A percentile compares a stretch with the other conserved stretches of the same genome.
Conservation (phyloP, 164 flowering plant species). For the Piper betle region DNA sequence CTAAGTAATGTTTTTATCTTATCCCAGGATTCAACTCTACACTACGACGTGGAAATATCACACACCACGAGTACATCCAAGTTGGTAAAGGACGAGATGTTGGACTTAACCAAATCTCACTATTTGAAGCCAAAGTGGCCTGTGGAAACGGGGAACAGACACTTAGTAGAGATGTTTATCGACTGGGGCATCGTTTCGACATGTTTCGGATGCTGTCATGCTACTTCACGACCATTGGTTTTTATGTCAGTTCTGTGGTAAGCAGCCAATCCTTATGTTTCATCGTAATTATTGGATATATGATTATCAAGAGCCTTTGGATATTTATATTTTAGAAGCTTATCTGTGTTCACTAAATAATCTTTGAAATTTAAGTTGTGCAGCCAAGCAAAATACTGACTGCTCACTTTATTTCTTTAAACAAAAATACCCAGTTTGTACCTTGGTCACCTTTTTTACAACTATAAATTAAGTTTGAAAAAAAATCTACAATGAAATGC, state of each 20-base stretch:
- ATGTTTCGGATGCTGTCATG: slow-evolving; percentile 96
- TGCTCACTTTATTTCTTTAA: too few species aligned
- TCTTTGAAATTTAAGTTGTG: too few species aligned
- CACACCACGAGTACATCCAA: slow-evolving; percentile 98
- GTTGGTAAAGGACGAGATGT: slow-evolving; percentile 99
- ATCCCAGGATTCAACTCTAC: slow-evolving; percentile 86
- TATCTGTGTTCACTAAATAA: too few species aligned
- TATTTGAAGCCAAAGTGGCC: slow-evolving; percentile 97
- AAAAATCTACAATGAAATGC: not conserved
- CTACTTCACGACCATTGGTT: slow-evolving; percentile 81
- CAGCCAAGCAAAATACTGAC: too few species aligned
- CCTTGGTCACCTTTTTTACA: too few species aligned
- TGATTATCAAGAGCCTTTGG: too few species aligned
- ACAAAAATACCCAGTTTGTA: too few species aligned
- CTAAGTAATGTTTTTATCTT: slow-evolving; percentile 1
- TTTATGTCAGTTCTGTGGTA: slow-evolving; percentile 91
- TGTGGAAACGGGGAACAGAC: slow-evolving; percentile 98
- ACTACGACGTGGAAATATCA: slow-evolving; percentile 78
- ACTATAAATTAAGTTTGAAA: not conserved
- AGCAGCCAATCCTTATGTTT: slow-evolving; percentile 16
- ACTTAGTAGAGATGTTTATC: slow-evolving; percentile 87
- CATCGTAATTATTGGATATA: not conserved
- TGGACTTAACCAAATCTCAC: slow-evolving; percentile 96
- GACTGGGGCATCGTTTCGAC: slow-evolving; percentile 93
- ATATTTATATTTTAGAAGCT: too few species aligned